phyloP scores from a whole-genome alignment of 139 green algal species.

The Spirogloea muscicola region DNA sequence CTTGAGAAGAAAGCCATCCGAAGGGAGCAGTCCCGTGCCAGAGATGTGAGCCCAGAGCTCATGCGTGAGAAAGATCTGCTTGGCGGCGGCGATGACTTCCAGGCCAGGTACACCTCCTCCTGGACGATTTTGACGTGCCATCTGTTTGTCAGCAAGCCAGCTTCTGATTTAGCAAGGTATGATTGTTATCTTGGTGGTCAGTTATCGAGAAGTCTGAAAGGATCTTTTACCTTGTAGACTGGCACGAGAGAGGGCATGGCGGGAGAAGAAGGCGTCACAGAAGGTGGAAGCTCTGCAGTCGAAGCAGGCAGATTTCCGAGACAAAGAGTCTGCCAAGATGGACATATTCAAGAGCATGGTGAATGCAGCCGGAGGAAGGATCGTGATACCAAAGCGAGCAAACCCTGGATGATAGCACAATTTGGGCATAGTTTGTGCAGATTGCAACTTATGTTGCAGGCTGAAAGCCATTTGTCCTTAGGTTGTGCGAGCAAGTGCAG shows the following conservation, averaged over 20 bases:
- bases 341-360: slow-evolving; percentile 20
- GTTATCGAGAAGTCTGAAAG: too few species aligned
- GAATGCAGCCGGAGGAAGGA: slow-evolving; percentile 2
- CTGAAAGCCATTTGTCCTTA: too few species aligned
- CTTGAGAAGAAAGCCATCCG: slow-evolving; percentile 30
- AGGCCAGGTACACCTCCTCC: slow-evolving; percentile 21
- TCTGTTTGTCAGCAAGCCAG: too few species aligned
- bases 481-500: too few species aligned
- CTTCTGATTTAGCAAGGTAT: too few species aligned
- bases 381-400: slow-evolving; percentile 35
- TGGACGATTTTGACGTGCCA: too few species aligned
- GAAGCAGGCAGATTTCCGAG: slow-evolving; percentile 2
- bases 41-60: slow-evolving; percentile 38
- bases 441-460: too few species aligned
- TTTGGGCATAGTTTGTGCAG: too few species aligned
- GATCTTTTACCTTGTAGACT: too few species aligned
- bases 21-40: background rate
- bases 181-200: too few species aligned
- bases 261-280: slow-evolving; percentile 9
- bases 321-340: slow-evolving; percentile 26
- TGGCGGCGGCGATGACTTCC: slow-evolving; percentile 38
- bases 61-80: slow-evolving; percentile 35
- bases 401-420: background rate
- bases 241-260: slow-evolving; percentile 21
- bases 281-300: slow-evolving; percentile 20